Evolutionary conservation across 148 eudicot genomes (phyloP).

Genomic region (Camellia granthamiana): DNA sequence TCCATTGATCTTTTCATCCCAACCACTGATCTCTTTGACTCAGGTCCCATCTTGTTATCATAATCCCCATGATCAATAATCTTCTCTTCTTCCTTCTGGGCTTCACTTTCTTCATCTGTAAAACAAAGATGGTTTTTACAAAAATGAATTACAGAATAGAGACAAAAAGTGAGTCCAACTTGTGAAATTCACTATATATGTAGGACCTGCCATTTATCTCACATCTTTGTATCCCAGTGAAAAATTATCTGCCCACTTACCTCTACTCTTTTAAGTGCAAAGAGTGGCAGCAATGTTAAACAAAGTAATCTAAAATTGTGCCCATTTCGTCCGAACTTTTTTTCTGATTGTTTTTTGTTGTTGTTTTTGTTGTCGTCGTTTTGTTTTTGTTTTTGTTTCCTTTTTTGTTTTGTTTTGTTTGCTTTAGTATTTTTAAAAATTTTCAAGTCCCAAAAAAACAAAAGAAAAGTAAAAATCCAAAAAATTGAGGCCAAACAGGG

Average conservation of each 20-base stretch:
- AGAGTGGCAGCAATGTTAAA: background rate
- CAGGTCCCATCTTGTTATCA: constrained; percentile 17
- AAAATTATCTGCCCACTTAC: too few species aligned
- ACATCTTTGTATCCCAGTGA: too few species aligned
- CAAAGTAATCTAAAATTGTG: background rate
- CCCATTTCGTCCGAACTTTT: too few species aligned
- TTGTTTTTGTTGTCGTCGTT: too few species aligned
- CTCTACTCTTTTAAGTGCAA: background rate
- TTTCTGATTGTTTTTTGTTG: too few species aligned
- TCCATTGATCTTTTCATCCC: constrained; percentile 45
- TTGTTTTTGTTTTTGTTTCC: too few species aligned
- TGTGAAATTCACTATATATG: too few species aligned
- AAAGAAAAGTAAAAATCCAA: background rate
- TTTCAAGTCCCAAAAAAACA: too few species aligned
- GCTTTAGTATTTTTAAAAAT: background rate
- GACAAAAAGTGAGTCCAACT: too few species aligned
- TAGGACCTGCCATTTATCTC: too few species aligned
- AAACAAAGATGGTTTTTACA: background rate
- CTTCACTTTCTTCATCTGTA: constrained; percentile 47
- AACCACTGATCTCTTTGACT: constrained; percentile 19
- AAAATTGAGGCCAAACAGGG: background rate
- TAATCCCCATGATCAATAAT: background rate
- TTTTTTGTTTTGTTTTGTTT: background rate
- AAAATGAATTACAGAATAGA: too few species aligned
- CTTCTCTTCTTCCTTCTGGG: constrained; percentile 16